Base-by-base conservation (phyloP, 2,329 filamentous ascomycete species). In the Mariannaea elegans region DNA sequence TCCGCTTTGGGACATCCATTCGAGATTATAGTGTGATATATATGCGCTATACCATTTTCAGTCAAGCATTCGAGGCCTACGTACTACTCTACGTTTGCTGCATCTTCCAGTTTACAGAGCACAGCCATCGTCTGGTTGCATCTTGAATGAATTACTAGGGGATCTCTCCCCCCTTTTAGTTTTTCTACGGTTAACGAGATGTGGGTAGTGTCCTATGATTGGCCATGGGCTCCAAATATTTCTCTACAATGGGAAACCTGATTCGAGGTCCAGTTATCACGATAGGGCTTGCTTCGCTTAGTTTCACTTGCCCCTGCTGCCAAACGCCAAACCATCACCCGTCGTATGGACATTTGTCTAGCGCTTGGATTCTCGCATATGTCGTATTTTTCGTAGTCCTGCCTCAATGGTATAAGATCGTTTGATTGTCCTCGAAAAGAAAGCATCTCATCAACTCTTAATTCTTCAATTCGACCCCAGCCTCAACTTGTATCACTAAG, bases 101-200 rank as follows among this genome's bases (percentile, higher is more conserved):
- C 19, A 24, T 14, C n/a, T 44, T 13, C 12, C 12, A 14, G 23
- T 14, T 18, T 46, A 47, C 5, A 27, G 9, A 27, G 24, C 63
- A 69, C 65, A 61, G 67, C 65, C 66, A 52, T 66, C 60, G 18
- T 18, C 14, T 14, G 16, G 52, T 67, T 23, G 38, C n/a, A 56
- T 16, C 38, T 27, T 29, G 48, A 45, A 57, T 41, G 39, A 16
- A 24, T 19, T 31, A 48, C 32, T 44, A 36, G 53, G 24, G 59
- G 49, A 32, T 34, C 57, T 56, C 44, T 18, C 44, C 50, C 42
- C 47, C 66, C 56, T n/a, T n/a, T n/a, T n/a, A n/a, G n/a, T n/a
- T 45, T 14, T 23, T 52, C 24, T 9, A 29, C 14, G 16, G 39
- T 23, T 12, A 38, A 36, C 45, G 41, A 24, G 45, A 29, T 18